Evolutionary conservation across 1,284 basidiomycete genomes (phyloP), one percentile per base, ranked within the genome.

Genomic region (Exobasidium cylindrosporum): DNA sequence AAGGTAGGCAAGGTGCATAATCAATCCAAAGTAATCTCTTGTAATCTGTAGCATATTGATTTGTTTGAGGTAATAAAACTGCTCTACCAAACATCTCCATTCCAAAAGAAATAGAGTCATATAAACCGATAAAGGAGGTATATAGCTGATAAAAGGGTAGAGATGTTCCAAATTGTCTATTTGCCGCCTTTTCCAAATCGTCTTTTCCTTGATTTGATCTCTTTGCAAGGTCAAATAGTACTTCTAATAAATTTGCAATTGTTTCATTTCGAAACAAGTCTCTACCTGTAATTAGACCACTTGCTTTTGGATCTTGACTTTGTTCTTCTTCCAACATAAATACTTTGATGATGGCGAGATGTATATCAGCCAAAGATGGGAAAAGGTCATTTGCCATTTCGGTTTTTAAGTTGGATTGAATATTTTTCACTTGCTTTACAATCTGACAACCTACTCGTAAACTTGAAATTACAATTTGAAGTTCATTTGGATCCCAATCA

Each of bases 21-120:
- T 95, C 91, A 58, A 84, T 86, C 90, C 91, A 97, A 2, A 97
- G 80, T 61, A 89, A 85, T 65, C 87, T 87, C 54, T 94, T 87
- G 76, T 92, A 97, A 81, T 97, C 94, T 21, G 83, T 62, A 1
- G 90, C 83, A 31, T 57, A 57, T n/a, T 23, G n/a, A 28, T 32
- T 57, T 14, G 17, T n/a, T 54, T n/a, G 40, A 4, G 40, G 89
- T 0, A 88, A 86, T 4, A 95, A 83, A n/a, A 97, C 83, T 3
- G 92, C 83, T 2, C 85, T 83, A 1, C 86, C 87, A 77, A 97
- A 97, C 0, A 86, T 79, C 0, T 84, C 83, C 73, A 97, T 87
- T 5, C 88, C 87, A 79, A 95, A 94, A 1, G 94, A 97, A 65
- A 94, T 87, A 0, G 91, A 85, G 70, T 93, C 91, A 82, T 93